Percentiles rank a stretch among this genome's conserved stretches.
phyloP scores from a whole-genome alignment of 2,329 filamentous ascomycete species.

The Claviceps monticola region DNA sequence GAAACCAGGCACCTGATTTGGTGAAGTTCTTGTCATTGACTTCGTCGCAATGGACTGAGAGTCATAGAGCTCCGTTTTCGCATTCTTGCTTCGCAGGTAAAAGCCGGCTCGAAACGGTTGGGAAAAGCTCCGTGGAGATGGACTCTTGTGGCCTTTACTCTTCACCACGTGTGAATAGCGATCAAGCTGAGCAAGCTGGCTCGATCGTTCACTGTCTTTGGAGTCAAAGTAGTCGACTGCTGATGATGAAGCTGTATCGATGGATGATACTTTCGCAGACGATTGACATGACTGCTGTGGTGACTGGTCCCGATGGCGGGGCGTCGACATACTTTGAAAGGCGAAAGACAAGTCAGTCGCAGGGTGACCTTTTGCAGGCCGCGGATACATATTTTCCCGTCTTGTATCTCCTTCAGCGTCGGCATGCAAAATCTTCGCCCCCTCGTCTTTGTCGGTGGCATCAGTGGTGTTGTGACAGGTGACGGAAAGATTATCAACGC shows the following conservation, averaged over 20 bases:
- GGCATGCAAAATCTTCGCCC: slow-evolving; percentile 30
- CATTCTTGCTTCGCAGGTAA: slow-evolving; percentile 20
- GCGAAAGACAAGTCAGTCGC: not conserved
- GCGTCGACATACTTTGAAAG: not conserved
- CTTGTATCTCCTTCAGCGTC: slow-evolving; percentile 33
- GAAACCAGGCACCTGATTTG: slow-evolving; percentile 24
- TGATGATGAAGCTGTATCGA: not conserved
- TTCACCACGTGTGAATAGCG: slow-evolving; percentile 74
- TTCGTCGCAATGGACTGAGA: slow-evolving; percentile 33
- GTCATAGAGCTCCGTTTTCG: slow-evolving; percentile 14
- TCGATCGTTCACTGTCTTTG: slow-evolving; percentile 20
- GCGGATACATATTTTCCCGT: slow-evolving; percentile 28
- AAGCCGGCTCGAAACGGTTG: slow-evolving; percentile 55
- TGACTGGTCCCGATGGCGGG: not conserved
- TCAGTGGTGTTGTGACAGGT: slow-evolving; percentile 51
- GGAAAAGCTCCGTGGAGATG: slow-evolving; percentile 70
- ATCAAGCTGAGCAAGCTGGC: slow-evolving; percentile 65
- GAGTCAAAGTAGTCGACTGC: not conserved
- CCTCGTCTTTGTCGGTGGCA: slow-evolving; percentile 39
- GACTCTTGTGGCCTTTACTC: slow-evolving; percentile 50
- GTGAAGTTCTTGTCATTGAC: slow-evolving; percentile 28
- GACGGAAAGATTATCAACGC: slow-evolving; percentile 35
- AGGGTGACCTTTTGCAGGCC: slow-evolving; percentile 8
- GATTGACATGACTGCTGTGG: not conserved
- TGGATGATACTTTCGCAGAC: not conserved